Percentiles rank a stretch among this genome's conserved stretches.
phyloP scores from a whole-genome alignment of 2,329 filamentous ascomycete species.

The Colletotrichum musae region DNA sequence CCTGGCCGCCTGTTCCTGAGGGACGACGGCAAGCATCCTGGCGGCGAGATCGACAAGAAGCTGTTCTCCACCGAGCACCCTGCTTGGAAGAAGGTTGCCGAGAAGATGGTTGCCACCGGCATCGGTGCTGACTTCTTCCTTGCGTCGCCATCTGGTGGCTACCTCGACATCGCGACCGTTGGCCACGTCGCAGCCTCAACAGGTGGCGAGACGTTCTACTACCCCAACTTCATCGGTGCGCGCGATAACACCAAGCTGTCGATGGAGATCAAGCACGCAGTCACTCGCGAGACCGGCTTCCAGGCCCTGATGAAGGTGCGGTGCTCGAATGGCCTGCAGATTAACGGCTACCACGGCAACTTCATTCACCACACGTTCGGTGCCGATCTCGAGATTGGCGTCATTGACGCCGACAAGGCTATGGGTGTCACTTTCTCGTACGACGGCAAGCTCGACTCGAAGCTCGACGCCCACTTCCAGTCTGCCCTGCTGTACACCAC shows the following conservation, averaged over 20 bases:
- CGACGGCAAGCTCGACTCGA: constrained; percentile 96
- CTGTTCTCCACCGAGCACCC: constrained; percentile 92
- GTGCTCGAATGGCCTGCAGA: constrained; percentile 95
- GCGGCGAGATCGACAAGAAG: constrained; percentile 92
- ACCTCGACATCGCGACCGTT: constrained; percentile 93
- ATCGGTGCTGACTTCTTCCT: constrained; percentile 96
- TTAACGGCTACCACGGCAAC: constrained; percentile 94
- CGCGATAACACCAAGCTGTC: constrained; percentile 88
- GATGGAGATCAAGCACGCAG: constrained; percentile 86
- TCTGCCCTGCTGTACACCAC: constrained; percentile 95
- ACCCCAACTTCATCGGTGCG: constrained; percentile 93
- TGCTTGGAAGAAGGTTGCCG: constrained; percentile 87
- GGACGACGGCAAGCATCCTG: constrained; percentile 88
- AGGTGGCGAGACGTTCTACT: constrained; percentile 97
- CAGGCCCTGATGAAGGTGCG: constrained; percentile 98
- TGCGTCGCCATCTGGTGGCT: constrained; percentile 89
- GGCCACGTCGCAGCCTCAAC: constrained; percentile 89
- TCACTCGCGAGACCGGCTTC: constrained; percentile 92
- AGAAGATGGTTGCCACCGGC: constrained; percentile 89
- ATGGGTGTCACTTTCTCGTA: constrained; percentile 93
- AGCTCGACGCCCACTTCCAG: constrained; percentile 98
- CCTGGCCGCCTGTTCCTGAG: constrained; percentile 88
- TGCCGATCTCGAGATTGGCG: constrained; percentile 93
- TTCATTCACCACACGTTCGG: constrained; percentile 97
- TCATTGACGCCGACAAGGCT: constrained; percentile 94